Base-by-base conservation (phyloP, 2,329 filamentous ascomycete genomes). In the Neurospora sp. region DNA sequence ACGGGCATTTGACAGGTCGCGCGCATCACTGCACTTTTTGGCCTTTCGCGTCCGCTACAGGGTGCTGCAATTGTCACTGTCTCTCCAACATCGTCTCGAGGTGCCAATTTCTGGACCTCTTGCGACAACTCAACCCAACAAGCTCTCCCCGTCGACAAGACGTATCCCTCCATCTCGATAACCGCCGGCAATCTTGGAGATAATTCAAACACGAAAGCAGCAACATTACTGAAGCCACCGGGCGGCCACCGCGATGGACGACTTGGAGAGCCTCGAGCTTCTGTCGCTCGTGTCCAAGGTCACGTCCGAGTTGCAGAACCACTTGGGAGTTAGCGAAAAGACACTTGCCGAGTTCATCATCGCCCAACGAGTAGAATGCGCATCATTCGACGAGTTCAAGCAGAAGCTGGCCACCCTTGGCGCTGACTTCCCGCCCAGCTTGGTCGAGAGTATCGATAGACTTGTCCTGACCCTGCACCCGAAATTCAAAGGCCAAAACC, bases 261-360 rank as follows among this genome's bases (percentile, higher is more conserved):
- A 97, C 78, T 87, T 99, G 75, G 88, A 92, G 80, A 92, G 93
- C 76, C 89, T 99, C 78, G 96, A 99, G 85, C 86, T 96, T 72
- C 87, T 99, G 69, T 97, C 94, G 76, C 90, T 99, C 77, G 93
- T 98, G 70, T 96, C 93, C 68, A 97, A 95, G 80, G 93, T 99
- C 76, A 93, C 93, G 15, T 95, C 92, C 19, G 96, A 99, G 81
- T 86, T 99, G 68, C 91, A 97, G 76, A 99, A 99, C 78, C 93
- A 99, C 81, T 82, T 98, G 71, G 93, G 94, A 70, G 89, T 97
- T 76, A 91, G 88, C 78, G 94, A 99, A 82, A 97, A 97, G 81
- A 97, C 93, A 5, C 89, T 99, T 36, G 94, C 96, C 75, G 96
- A 99, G 81, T 99, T 97, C 78, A 89, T 99, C 76, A 97, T 99